These are phyloP conservation scores for Talaromyces sp. DNA, from an alignment of 2,329 filamentous ascomycete species.

Conservation along the genomic window DNA sequence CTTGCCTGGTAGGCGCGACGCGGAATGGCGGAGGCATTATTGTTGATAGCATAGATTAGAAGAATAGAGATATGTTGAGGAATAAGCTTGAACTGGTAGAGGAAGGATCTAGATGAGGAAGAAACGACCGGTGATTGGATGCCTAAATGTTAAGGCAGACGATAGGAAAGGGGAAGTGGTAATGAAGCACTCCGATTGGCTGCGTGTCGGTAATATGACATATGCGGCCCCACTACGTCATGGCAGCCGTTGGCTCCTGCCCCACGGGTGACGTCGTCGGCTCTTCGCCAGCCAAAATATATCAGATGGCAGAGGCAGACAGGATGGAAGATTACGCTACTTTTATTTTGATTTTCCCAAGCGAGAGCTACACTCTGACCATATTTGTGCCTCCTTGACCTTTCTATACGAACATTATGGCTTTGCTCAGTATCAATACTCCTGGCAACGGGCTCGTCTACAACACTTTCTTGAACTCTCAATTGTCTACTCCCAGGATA, in stretches of 20 bases:
- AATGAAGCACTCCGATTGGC: background rate
- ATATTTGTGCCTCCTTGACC: background rate
- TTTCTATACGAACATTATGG: slow-evolving; percentile 22
- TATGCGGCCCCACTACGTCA: background rate
- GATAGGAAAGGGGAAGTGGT: background rate
- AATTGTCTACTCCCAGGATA: slow-evolving; percentile 29
- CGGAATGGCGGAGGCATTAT: background rate
- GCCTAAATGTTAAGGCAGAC: background rate
- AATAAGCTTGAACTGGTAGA: background rate
- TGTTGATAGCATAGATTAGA: background rate
- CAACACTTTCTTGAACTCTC: slow-evolving; percentile 28
- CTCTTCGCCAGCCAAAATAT: background rate
- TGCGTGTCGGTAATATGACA: background rate
- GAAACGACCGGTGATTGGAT: background rate
- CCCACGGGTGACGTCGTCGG: slow-evolving; percentile 1
- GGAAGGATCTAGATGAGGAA: background rate
- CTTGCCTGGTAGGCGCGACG: slow-evolving; percentile 57
- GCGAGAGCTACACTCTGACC: background rate
- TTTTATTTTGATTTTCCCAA: background rate
- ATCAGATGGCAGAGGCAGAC: background rate
- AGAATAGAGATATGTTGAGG: background rate
- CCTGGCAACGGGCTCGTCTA: slow-evolving; percentile 35
- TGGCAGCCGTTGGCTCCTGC: background rate
- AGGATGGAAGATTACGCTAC: background rate
- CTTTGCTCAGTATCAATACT: slow-evolving; percentile 33